Evolutionary conservation across 768 basidiomycete genomes (phyloP).

Genomic region (Boletus vermiculosoides): DNA sequence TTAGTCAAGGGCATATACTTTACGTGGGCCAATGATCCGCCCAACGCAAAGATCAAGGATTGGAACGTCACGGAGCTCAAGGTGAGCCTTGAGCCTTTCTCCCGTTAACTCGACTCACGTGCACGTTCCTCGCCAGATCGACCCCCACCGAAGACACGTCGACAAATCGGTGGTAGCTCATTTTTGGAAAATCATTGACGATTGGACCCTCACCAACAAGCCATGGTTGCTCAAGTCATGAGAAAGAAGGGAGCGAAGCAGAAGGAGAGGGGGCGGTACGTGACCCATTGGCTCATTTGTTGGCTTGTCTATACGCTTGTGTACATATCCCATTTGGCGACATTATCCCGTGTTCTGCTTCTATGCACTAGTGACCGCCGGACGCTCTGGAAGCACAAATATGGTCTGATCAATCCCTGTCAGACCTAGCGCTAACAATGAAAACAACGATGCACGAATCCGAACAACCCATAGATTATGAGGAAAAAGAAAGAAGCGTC

Average conservation of each 20-base stretch:
- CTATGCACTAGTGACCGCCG: not conserved
- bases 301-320: not conserved
- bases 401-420: not conserved
- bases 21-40: constrained; percentile 90
- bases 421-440: not conserved
- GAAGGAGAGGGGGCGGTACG: not conserved
- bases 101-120: not conserved
- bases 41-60: constrained; percentile 84
- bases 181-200: constrained; percentile 92
- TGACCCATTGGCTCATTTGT: not conserved
- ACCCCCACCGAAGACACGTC: constrained; percentile 83
- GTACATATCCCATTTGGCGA: not conserved
- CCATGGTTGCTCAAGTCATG: constrained; percentile 62
- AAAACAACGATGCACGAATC: not conserved
- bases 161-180: constrained; percentile 95
- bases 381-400: not conserved
- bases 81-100: constrained; percentile 37
- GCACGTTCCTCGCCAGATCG: constrained; percentile 60
- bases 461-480: constrained; percentile 6
- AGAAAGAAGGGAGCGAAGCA: not conserved
- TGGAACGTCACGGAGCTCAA: constrained; percentile 98
- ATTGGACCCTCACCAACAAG: constrained; percentile 80
- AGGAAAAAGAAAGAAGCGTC: not conserved
- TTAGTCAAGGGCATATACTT: constrained; percentile 94
- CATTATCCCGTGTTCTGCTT: not conserved